Conservation (phyloP, 768 basidiomycete genomes). For the Clitopilus hobsonii region DNA sequence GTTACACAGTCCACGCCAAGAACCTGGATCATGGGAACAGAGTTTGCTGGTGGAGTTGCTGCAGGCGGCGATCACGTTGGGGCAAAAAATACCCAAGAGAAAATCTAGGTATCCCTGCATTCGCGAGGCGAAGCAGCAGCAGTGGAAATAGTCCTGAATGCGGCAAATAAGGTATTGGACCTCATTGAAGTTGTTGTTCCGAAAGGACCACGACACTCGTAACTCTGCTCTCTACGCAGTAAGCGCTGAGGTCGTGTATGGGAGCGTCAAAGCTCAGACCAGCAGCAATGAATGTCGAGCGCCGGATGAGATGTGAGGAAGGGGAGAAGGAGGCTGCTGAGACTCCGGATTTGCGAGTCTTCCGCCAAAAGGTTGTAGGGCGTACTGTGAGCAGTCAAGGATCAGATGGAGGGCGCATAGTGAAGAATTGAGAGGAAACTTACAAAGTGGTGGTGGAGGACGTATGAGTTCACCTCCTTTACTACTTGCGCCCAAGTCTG, state of each 20-base stretch:
- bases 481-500: slow-evolving; percentile 16
- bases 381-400: slow-evolving; percentile 42
- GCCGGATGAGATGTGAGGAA: slow-evolving; percentile 66
- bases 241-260: slow-evolving; percentile 53
- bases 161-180: background rate
- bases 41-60: no score
- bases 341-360: slow-evolving; percentile 67
- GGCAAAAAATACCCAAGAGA: no score
- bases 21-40: no score
- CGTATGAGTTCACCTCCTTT: slow-evolving; percentile 45
- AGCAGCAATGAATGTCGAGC: slow-evolving; percentile 76
- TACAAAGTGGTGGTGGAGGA: slow-evolving; percentile 64
- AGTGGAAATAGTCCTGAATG: background rate
- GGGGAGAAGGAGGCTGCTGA: slow-evolving; percentile 70
- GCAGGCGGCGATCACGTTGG: no score
- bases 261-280: slow-evolving; percentile 67
- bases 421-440: slow-evolving; percentile 21
- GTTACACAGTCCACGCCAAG: no score
- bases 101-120: no score
- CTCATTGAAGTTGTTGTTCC: slow-evolving; percentile 25
- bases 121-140: background rate
- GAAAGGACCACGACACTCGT: slow-evolving; percentile 41
- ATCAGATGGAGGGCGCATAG: background rate
- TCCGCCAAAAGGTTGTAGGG: slow-evolving; percentile 81
- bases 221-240: slow-evolving; percentile 57